Evolutionary conservation across 1,139 yeast genomes (phyloP).

Genomic region (Saccharomyces hybrid): DNA sequence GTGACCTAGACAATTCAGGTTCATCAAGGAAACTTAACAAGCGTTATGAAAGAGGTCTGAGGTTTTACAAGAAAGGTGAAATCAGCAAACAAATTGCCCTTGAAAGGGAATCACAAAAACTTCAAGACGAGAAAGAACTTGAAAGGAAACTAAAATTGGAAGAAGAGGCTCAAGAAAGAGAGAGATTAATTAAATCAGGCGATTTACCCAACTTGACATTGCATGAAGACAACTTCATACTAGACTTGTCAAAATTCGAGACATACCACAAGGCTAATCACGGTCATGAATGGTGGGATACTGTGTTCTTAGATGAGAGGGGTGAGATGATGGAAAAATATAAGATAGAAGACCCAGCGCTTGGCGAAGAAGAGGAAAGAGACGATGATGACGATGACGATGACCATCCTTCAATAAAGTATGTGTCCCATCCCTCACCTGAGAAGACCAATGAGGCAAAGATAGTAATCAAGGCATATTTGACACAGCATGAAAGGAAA

Average conservation of each 20-base stretch:
- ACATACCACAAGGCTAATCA: constrained; percentile 10
- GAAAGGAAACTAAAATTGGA: constrained; percentile 3
- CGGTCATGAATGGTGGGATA: constrained; percentile 30
- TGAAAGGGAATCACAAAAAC: constrained; percentile 11
- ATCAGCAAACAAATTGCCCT: constrained; percentile 12
- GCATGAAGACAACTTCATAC: constrained; percentile 19
- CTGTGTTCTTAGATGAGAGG: constrained; percentile 14
- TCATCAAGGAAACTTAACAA: constrained; percentile 8
- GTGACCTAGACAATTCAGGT: constrained; percentile 4
- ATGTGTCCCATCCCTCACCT: constrained; percentile 78
- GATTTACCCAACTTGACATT: constrained; percentile 21
- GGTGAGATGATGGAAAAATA: constrained; percentile 17
- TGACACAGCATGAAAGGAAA: constrained; percentile 74
- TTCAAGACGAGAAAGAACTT: constrained; percentile 6
- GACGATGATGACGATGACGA: constrained; percentile 17
- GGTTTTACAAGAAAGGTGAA: constrained; percentile 24
- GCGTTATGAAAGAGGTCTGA: constrained; percentile 13
- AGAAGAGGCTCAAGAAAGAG: constrained; percentile 4
- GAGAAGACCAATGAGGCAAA: constrained; percentile 51
- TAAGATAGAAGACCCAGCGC: constrained; percentile 6
- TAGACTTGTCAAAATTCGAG: constrained; percentile 7
- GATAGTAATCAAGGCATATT: constrained; percentile 39
- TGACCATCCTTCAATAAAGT: constrained; percentile 31
- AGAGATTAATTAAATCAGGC: constrained; percentile 15
- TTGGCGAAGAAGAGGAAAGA: constrained; percentile 15